Percentiles rank a stretch among this genome's conserved stretches.
These are phyloP conservation scores for Polygonum maritimum DNA, from an alignment of 148 eudicot genomes.

Conservation along the genomic window DNA sequence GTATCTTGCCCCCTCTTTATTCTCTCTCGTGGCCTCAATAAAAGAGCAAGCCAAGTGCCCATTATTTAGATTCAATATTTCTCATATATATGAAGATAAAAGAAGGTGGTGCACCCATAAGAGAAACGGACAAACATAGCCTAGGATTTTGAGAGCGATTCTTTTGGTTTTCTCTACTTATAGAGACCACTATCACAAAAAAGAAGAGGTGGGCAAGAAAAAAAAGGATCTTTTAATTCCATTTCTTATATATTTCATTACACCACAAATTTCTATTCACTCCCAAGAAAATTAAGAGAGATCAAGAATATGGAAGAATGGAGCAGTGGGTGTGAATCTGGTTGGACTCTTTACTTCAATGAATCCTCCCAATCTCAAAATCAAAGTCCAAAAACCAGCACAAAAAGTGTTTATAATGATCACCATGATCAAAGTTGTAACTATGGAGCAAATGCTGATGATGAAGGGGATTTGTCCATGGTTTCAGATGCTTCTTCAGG, in stretches of 20 bases:
- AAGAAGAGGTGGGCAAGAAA: background rate
- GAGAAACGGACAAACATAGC: constrained; percentile 33
- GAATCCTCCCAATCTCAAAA: constrained; percentile 36
- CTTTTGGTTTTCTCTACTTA: constrained; percentile 17
- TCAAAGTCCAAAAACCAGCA: constrained; percentile 11
- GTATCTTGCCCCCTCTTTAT: background rate
- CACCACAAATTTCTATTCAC: background rate
- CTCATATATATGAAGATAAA: constrained; percentile 24
- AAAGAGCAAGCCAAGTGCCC: constrained; percentile 60
- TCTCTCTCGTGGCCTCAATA: background rate
- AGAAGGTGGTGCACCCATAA: constrained; percentile 21
- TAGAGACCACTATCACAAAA: constrained; percentile 11
- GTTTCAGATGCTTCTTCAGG: constrained; percentile 85
- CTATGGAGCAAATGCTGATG: constrained; percentile 17
- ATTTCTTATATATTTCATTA: background rate
- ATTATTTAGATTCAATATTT: constrained; percentile 23
- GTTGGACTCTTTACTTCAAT: constrained; percentile 79
- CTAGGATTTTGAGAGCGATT: constrained; percentile 29
- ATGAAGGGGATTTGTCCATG: constrained; percentile 70
- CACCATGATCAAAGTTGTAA: constrained; percentile 12
- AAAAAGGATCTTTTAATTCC: background rate
- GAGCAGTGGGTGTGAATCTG: constrained; percentile 75
- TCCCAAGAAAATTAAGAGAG: background rate
- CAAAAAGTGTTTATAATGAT: background rate
- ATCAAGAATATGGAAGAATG: constrained; percentile 37